Evolutionary conservation across 768 basidiomycete genomes (phyloP), one percentile per base, ranked within the genome.

Genomic region (Suillus weaverae): DNA sequence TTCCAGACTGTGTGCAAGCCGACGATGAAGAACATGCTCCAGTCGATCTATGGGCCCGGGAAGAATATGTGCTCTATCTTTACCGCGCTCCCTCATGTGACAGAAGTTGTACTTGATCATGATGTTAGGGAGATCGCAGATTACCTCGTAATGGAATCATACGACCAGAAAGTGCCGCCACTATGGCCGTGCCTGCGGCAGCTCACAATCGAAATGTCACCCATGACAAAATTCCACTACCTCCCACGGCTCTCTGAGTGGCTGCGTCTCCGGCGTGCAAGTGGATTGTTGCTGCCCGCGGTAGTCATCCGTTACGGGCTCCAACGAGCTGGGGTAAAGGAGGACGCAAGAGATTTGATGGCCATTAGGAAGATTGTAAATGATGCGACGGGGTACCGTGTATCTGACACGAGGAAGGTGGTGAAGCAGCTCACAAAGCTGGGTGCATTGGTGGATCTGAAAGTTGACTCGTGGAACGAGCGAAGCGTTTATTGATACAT

Each of bases 21-120:
- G 8, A 56, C 55, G 22, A 56, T 56, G 55, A 56, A 56, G 35
- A 56, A 56, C 55, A 38, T 56, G 36, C 55, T 56, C 48, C 44
- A n/a, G 44, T 46, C 44, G n/a, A 20, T 46, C n/a, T n/a, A 46
- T 46, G 44, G 44, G 10, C 44, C 44, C 20, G 44, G 44, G 44
- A 10, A 46, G 4, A n/a, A 46, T 46, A n/a, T 46, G 10, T n/a
- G n/a, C 44, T 46, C 10, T 46, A n/a, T 46, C 44, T 46, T n/a
- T n/a, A 46, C 44, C 4, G 44, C 44, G 44, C n/a, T 46, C 44
- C 44, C 44, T 46, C n/a, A 46, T n/a, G 35, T 56, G 14, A 56
- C 35, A 26, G 35, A 56, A 16, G 35, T 56, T 7, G 35, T 56
- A 8, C 35, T 56, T 38, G 55, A 56, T 36, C 55, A 56, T 2